Evolutionary conservation across 345 rosid genomes (phyloP).

Genomic region (Syzygium jambos): DNA sequence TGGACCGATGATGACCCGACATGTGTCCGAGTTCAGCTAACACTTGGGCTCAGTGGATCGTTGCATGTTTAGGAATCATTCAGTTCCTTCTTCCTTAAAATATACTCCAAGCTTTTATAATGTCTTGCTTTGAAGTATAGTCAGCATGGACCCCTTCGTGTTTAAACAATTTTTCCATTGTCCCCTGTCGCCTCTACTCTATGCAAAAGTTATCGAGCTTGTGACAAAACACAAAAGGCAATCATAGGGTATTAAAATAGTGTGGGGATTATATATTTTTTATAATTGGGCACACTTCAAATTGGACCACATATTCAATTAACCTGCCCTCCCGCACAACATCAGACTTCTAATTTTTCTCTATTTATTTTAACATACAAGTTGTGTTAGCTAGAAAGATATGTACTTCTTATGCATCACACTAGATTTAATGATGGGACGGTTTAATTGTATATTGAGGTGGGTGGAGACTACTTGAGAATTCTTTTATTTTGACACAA

Average conservation of each 20-base stretch:
- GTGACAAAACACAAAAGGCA: not conserved
- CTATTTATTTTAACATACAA: not conserved
- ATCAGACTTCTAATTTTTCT: not conserved
- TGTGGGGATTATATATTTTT: not conserved
- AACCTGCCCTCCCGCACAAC: not conserved
- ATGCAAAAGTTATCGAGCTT: not conserved
- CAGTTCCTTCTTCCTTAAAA: not conserved
- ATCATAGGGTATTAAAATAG: not conserved
- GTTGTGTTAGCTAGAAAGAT: not conserved
- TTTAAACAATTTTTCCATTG: not conserved
- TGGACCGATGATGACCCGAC: not conserved
- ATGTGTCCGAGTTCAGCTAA: not conserved
- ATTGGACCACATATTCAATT: not conserved
- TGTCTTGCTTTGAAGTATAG: slow-evolving; percentile 5
- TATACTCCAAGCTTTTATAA: not conserved
- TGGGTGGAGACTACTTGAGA: not conserved
- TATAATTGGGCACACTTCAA: not conserved
- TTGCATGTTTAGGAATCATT: not conserved
- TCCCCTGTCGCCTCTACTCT: not conserved
- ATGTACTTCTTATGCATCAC: not conserved
- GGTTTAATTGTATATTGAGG: not conserved
- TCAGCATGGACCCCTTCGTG: not conserved
- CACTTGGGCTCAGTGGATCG: not conserved
- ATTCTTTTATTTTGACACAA: not conserved
- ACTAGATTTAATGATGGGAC: not conserved